Conservation (phyloP, 2,329 filamentous ascomycete genomes). For the Gyromitra esculenta region DNA sequence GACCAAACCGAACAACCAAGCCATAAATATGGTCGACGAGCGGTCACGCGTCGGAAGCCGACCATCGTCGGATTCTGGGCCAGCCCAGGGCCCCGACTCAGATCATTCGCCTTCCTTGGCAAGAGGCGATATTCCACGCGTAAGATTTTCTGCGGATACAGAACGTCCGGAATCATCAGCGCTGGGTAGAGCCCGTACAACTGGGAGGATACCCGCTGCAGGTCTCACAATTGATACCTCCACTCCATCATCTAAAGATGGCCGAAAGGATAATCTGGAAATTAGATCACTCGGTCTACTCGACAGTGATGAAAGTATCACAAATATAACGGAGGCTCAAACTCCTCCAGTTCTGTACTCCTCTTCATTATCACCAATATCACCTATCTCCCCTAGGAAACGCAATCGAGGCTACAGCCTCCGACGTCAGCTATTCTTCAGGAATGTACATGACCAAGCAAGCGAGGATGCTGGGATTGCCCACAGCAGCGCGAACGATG, state of each 20-base stretch:
- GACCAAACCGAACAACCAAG: constrained; percentile 20
- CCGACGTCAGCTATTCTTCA: constrained; percentile 52
- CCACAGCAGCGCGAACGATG: constrained; percentile 41
- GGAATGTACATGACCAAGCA: constrained; percentile 37
- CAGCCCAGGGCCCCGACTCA: background rate
- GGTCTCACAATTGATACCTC: constrained; percentile 38
- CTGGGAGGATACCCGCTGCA: background rate
- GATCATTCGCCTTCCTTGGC: background rate
- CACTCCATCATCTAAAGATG: background rate
- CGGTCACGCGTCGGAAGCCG: background rate
- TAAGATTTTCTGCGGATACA: constrained; percentile 45
- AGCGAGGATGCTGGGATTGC: constrained; percentile 22
- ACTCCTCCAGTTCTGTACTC: background rate
- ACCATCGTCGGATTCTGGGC: constrained; percentile 1
- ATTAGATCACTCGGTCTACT: background rate
- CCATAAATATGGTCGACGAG: constrained; percentile 5
- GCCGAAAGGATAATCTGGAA: constrained; percentile 16
- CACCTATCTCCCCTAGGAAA: constrained; percentile 45
- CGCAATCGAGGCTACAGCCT: constrained; percentile 53
- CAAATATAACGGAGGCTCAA: constrained; percentile 6
- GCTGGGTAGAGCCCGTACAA: constrained; percentile 1
- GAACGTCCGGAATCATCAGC: constrained; percentile 15
- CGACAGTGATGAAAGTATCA: background rate
- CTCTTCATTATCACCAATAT: constrained; percentile 1
- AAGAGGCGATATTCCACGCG: constrained; percentile 15